Conservation (phyloP, 768 basidiomycete genomes). For the Panaeolus cyanescens region DNA sequence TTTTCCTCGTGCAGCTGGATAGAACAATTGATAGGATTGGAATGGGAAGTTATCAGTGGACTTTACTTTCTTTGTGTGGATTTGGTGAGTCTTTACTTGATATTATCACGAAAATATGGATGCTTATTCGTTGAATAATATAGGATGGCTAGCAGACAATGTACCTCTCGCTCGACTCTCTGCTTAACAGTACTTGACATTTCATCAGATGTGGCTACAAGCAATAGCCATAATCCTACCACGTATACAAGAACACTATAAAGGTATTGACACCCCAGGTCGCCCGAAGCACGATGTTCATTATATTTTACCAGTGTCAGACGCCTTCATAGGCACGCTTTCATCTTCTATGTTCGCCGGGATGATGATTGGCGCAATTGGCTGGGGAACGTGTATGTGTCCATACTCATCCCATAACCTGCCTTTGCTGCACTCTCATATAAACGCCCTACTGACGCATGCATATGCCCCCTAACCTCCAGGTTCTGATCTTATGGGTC, state of each 20-base stretch:
- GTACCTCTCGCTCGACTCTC: conserved; percentile 44
- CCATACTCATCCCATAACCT: not conserved
- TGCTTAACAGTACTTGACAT: conserved; percentile 16
- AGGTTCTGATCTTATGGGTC: conserved; percentile 88
- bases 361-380: conserved; percentile 96
- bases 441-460: not conserved
- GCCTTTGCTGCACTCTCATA: not conserved
- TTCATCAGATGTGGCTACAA: conserved; percentile 87
- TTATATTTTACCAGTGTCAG: conserved; percentile 51
- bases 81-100: conserved; percentile 60
- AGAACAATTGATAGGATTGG: conserved; percentile 89
- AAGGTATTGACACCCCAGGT: conserved; percentile 39
- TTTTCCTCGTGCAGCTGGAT: conserved; percentile 48
- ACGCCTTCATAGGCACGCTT: conserved; percentile 75
- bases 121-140: not conserved
- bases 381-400: conserved; percentile 84
- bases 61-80: conserved; percentile 79
- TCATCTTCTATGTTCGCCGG: conserved; percentile 91
- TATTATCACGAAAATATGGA: conserved; percentile 1
- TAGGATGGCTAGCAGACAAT: conserved; percentile 95
- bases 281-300: not conserved
- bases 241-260: conserved; percentile 90
- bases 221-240: conserved; percentile 92
- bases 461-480: not conserved
- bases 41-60: conserved; percentile 91